Base-by-base conservation (phyloP, 2,329 filamentous ascomycete genomes). In the Cytospora piceae region DNA sequence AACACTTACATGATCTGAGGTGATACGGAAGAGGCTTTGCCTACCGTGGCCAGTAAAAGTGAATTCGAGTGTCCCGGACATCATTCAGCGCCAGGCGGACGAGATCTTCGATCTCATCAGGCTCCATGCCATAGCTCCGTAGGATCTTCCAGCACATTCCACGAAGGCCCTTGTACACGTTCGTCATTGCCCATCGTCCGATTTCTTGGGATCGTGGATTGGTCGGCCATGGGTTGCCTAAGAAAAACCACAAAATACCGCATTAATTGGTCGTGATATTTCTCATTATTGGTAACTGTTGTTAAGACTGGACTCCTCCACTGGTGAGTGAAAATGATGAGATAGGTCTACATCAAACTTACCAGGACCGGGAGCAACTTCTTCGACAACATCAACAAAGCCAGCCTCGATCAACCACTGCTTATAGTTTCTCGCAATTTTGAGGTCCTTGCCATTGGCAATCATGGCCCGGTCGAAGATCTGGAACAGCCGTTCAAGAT, bases 161-260 rank as follows among this genome's bases (percentile, higher is more conserved):
- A 29, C 72, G 68, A 42, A 75, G 39, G n/a, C 72, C 73, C 11
- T 70, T 69, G 51, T 69, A 64, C n/a, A 74, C 71, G 61, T 75
- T 75, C 8, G 69, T 70, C 70, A 73, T 70, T 29, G 72, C 69
- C 73, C 73, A 75, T 27, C 68, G 63, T 11, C 74, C 73, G 20
- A 75, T 65, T 20, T 71, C 69, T 72, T 75, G 54, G 69, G 67
- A 24, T 69, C 71, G 29, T 65, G 66, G 27, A 31, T 64, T 73
- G 69, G 52, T 71, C 69, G 74, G 72, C 74, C 74, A 76, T 3
- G 72, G 67, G 58, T 75, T 75, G 58, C 71, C 73, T 22, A 37
- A 14, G n/a, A 49, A n/a, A 17, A 14, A 14, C 24, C 34, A 9
- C 34, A 37, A 37, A 4, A 37, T 37, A 37, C 12, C 34, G 34